phyloP scores from a whole-genome alignment of 75 land plant genomes.

The Picea glauca region DNA sequence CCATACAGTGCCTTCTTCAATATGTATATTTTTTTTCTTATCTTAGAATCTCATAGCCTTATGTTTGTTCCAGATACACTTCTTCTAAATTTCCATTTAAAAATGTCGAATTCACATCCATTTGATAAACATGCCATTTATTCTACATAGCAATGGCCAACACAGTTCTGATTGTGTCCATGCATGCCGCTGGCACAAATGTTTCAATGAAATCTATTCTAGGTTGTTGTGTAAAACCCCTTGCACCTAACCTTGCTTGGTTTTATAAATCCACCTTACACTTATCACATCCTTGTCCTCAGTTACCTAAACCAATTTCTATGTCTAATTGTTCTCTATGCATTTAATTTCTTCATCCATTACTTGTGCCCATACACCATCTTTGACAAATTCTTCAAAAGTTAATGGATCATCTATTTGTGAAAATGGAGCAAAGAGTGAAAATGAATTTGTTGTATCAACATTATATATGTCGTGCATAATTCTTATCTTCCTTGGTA shows the following conservation, averaged over 20 bases:
- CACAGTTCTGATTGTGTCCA: constrained; percentile 4
- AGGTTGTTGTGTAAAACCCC: not conserved
- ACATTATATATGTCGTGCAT: not conserved
- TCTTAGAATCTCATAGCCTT: constrained; percentile 11
- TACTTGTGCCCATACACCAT: constrained; percentile 5
- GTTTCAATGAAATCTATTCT: constrained; percentile 12
- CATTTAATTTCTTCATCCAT: constrained; percentile 10
- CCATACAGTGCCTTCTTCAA: constrained; percentile 17
- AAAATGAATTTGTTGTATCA: not conserved
- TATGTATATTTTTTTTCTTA: constrained; percentile 13
- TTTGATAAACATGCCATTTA: constrained; percentile 12
- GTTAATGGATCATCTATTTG: not conserved
- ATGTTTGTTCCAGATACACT: constrained; percentile 12
- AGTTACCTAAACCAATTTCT: constrained; percentile 10
- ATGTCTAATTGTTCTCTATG: constrained; percentile 13
- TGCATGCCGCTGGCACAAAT: constrained; percentile 4
- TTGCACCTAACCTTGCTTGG: constrained; percentile 12
- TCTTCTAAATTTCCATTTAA: constrained; percentile 18
- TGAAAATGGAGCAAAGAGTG: not conserved
- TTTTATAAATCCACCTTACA: not conserved
- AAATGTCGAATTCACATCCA: constrained; percentile 20
- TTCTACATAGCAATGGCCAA: constrained; percentile 6
- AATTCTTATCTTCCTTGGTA: not conserved
- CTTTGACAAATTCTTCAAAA: constrained; percentile 7
- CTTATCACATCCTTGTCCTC: not conserved